phyloP scores from a whole-genome alignment of 768 basidiomycete genomes.

The Pisolithus microcarpus region DNA sequence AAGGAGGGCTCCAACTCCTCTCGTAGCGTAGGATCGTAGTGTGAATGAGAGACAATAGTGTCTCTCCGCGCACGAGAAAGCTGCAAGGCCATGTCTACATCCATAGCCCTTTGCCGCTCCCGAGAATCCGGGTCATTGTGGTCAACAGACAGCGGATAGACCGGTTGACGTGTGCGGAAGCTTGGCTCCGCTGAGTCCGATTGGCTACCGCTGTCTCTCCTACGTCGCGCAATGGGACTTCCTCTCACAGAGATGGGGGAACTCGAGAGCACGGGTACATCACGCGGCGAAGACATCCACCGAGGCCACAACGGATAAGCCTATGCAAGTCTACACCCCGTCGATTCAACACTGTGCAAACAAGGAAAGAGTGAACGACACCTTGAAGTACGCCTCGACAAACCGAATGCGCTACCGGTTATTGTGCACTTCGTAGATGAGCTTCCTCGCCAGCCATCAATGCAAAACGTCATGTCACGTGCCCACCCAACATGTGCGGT shows the following conservation, averaged over 20 bases:
- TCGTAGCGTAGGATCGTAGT: conserved; percentile 24
- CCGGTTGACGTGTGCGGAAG: conserved; percentile 46
- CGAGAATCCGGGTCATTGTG: conserved; percentile 65
- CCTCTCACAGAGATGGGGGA: conserved; percentile 39
- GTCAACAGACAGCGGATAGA: conserved; percentile 54
- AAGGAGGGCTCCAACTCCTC: conserved; percentile 30
- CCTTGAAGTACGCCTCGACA: too few relatives aligned
- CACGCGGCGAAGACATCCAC: conserved; percentile 33
- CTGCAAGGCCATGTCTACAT: conserved; percentile 87
- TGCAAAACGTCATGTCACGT: too few relatives aligned
- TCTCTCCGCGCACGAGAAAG: conserved; percentile 66
- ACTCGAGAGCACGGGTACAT: conserved; percentile 24
- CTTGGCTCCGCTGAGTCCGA: conserved; percentile 35
- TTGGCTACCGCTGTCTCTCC: conserved; percentile 31
- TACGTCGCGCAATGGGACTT: conserved; percentile 35
- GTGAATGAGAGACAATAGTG: conserved; percentile 38
- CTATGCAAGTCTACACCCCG: neutral
- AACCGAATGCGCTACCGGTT: too few relatives aligned
- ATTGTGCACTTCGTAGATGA: too few relatives aligned
- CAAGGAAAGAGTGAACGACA: neutral
- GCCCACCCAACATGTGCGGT: too few relatives aligned
- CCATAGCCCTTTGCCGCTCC: conserved; percentile 89
- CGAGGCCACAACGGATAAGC: neutral
- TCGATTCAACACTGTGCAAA: neutral
- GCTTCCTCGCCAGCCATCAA: too few relatives aligned